Evolutionary conservation across 768 basidiomycete species (phyloP), one percentile per base, ranked within the genome.

Genomic region (Mycena galopus): DNA sequence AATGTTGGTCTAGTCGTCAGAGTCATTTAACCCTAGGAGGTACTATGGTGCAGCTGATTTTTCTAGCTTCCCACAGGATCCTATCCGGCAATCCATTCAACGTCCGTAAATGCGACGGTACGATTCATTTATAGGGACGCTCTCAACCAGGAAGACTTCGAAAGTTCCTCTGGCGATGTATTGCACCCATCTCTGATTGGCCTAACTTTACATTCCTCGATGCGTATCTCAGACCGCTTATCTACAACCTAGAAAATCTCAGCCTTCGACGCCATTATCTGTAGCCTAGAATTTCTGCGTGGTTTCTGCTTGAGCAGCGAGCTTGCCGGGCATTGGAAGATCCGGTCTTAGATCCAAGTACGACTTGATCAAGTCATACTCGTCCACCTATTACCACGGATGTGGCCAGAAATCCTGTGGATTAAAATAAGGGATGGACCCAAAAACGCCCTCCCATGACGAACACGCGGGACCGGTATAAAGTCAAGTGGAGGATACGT

Each of bases 401-500:
- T 29, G 25, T 17, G 51, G 25, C 51, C 23, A 53, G 3, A 14
- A 16, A 58, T 58, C 56, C 11, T 32, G 19, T 17, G 51, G 51
- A 35, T 35, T 32, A 32, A 58, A 58, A 14, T 32, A 33, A 11
- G 56, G 56, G 25, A 58, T 35, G 5, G 19, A 7, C 4, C 37
- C 59, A 60, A 39, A 37, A 4, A 60, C 25, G 7, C 59, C 59
- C 11, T 60, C 59, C 59, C 59, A 60, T 25, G 59, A 37, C 25
- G 59, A 58, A 33, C 33, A 58, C 10, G 35, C n/a, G 30, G 11
- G 8, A 10, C 21, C 32, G 0, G 21, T 5, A 39, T 29, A n/a
- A 37, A 23, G n/a, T 33, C 9, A 4, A 39, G 37, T 35, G 21
- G 19, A 29, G 35, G 25, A 60, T 42, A 42, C 10, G 27, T 12